Evolutionary conservation across 78 protist genomes (phyloP), one percentile per base, ranked within the genome.

Genomic region (Chrysochromulina parva): DNA sequence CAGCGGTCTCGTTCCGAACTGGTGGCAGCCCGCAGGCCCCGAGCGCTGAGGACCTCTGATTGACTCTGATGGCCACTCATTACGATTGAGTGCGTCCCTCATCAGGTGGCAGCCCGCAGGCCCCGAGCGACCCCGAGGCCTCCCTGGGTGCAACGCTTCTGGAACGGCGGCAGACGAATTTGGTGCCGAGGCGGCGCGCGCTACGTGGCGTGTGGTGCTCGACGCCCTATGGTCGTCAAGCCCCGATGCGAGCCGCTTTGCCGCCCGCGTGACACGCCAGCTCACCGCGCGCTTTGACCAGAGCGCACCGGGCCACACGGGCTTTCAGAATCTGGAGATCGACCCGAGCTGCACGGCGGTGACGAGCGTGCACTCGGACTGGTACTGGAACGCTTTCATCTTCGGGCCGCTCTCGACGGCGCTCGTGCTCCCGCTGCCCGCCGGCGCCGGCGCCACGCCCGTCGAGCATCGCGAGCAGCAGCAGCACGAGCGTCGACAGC

Each of bases 341-440:
- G 62, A 13, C 24, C 38, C 38, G 38, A 38, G 38, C 38, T 38
- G 38, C 38, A 14, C 24, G 24, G 24, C 7, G 7, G 13, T 58
- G 24, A 7, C 7, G 24, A 14, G 24, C 24, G 13, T 58, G 24
- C 62, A 58, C 62, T 13, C 62, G 62, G 62, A 58, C 62, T 58
- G 62, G 62, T 58, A 58, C 62, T 69, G 48, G 78, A 69, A 69
- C 78, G 78, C n/a, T 50, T 69, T 69, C 78, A 24, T 69, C n/a
- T 3, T 28, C 14, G 78, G 78, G 9, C 78, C 78, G 50, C 6
- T 69, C 14, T 11, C 78, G 0, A 28, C 78, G 24, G 7, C n/a
- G n/a, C 78, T 69, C 13, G 7, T 69, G 78, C 6, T 69, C 9
- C 48, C 48, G 13, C 78, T 26, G 24, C 7, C 20, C 6, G 16